Evolutionary conservation across 2,329 filamentous ascomycete species (phyloP).

Genomic region (Knufia petricola): DNA sequence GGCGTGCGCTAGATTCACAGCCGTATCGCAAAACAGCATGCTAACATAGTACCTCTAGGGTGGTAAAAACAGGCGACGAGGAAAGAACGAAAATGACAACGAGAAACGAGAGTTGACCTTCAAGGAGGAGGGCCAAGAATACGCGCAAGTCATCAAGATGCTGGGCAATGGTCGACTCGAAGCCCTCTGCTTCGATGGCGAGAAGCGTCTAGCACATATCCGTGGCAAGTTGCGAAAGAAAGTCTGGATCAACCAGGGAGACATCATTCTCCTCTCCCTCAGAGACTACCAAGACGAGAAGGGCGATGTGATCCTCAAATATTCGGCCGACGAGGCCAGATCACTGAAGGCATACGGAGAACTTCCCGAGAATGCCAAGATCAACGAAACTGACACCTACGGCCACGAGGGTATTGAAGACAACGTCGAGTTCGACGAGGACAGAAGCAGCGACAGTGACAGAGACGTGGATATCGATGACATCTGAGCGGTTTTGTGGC

Average conservation of each 20-base stretch:
- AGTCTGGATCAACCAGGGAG: conserved; percentile 98
- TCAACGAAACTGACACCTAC: conserved; percentile 98
- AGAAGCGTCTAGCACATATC: conserved; percentile 73
- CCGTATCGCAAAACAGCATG: too few relatives aligned
- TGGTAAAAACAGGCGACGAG: conserved; percentile 95
- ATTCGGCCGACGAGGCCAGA: conserved; percentile 89
- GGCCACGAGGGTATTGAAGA: conserved; percentile 88
- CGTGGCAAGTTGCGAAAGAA: conserved; percentile 98
- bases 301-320: conserved; percentile 89
- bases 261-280: conserved; percentile 80
- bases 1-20: conserved; percentile 6
- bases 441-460: conserved; percentile 54
- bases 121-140: conserved; percentile 95
- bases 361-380: conserved; percentile 94
- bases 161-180: conserved; percentile 89
- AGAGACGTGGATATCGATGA: conserved; percentile 82
- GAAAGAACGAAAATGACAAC: conserved; percentile 99
- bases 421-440: conserved; percentile 98
- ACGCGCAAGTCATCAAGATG: conserved; percentile 89
- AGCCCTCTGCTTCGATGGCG: conserved; percentile 89
- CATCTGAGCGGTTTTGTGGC: conserved; percentile 53
- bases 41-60: conserved; percentile 50
- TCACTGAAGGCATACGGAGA: conserved; percentile 95
- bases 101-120: conserved; percentile 98
- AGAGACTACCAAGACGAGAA: conserved; percentile 93